Percentiles rank a stretch among this genome's conserved stretches.
Evolutionary conservation across 148 eudicot species (phyloP).

Genomic region (Gaultheria prostrata): DNA sequence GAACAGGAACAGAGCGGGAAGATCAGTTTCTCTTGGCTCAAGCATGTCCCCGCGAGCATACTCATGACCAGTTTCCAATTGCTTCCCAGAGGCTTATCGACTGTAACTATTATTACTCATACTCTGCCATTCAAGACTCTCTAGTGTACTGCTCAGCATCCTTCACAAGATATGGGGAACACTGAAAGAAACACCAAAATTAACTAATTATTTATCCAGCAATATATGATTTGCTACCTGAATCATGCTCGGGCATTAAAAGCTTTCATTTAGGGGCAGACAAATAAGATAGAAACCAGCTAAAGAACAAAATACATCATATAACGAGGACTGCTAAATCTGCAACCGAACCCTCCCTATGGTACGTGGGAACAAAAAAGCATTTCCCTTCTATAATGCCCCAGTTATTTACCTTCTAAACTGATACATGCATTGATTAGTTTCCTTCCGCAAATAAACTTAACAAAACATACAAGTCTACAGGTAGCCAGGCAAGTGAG

Average conservation of each 20-base stretch:
- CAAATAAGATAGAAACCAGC: neutral
- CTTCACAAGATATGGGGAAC: constrained; percentile 1
- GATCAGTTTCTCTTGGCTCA: constrained; percentile 85
- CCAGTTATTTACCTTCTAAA: constrained; percentile 3
- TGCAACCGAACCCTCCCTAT: neutral
- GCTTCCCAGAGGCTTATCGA: constrained; percentile 24
- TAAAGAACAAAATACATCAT: neutral
- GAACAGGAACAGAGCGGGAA: constrained; percentile 72
- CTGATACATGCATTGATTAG: neutral
- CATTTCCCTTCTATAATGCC: neutral
- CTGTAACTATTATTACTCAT: constrained; percentile 20
- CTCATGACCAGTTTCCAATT: constrained; percentile 65
- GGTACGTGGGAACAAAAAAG: neutral
- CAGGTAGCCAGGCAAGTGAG: no score
- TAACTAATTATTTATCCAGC: neutral
- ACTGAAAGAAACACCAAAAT: neutral
- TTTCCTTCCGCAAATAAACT: neutral
- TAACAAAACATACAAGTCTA: neutral
- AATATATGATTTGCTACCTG: neutral
- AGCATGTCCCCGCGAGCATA: constrained; percentile 87
- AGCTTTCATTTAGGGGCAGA: neutral
- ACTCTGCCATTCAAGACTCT: neutral
- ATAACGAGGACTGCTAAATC: neutral
- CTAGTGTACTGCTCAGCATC: neutral
- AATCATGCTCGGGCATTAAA: neutral